A percentile compares a stretch with the other conserved stretches of the same genome.
Conservation (phyloP, 2,329 filamentous ascomycete species). For the Nigrospora osmanthi region DNA sequence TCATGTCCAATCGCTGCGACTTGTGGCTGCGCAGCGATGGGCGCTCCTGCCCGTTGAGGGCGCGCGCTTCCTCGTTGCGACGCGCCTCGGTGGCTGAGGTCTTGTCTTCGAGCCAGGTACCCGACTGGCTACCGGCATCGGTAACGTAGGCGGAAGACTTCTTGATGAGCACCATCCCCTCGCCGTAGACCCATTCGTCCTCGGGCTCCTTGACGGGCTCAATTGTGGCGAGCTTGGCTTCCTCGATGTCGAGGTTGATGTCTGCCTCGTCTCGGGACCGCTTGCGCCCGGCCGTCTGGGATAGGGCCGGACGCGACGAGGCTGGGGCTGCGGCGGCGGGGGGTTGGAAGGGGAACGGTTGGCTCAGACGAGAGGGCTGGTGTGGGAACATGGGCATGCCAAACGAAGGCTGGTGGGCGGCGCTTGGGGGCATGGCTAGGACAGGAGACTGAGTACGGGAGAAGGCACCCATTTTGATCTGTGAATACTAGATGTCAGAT, state of each 20-base stretch:
- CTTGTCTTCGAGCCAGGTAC: slow-evolving; percentile 66
- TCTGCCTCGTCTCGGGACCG: slow-evolving; percentile 68
- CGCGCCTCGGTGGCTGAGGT: slow-evolving; percentile 39
- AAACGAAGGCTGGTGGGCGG: slow-evolving; percentile 31
- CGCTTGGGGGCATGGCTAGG: slow-evolving; percentile 34
- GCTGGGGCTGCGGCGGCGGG: slow-evolving; percentile 22
- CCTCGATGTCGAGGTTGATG: slow-evolving; percentile 53
- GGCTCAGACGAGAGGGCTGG: slow-evolving; percentile 21
- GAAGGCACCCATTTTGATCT: slow-evolving; percentile 26
- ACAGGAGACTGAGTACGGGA: slow-evolving; percentile 27
- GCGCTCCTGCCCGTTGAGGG: slow-evolving; percentile 36
- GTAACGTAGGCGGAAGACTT: slow-evolving; percentile 49
- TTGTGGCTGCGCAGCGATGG: slow-evolving; percentile 57
- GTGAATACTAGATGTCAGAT: slow-evolving; percentile 9
- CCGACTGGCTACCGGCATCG: slow-evolving; percentile 59
- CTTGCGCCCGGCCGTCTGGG: slow-evolving; percentile 57
- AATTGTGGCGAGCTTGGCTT: slow-evolving; percentile 23
- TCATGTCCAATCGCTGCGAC: slow-evolving; percentile 52
- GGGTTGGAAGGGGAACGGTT: slow-evolving; percentile 22
- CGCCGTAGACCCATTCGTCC: slow-evolving; percentile 61
- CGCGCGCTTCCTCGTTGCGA: slow-evolving; percentile 31
- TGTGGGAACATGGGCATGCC: slow-evolving; percentile 30
- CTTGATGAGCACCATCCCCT: slow-evolving; percentile 68
- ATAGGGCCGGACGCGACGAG: slow-evolving; percentile 14
- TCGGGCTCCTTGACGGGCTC: slow-evolving; percentile 45